Evolutionary conservation across 179 eudicot species (phyloP).

Genomic region (Spergularia azorica): DNA sequence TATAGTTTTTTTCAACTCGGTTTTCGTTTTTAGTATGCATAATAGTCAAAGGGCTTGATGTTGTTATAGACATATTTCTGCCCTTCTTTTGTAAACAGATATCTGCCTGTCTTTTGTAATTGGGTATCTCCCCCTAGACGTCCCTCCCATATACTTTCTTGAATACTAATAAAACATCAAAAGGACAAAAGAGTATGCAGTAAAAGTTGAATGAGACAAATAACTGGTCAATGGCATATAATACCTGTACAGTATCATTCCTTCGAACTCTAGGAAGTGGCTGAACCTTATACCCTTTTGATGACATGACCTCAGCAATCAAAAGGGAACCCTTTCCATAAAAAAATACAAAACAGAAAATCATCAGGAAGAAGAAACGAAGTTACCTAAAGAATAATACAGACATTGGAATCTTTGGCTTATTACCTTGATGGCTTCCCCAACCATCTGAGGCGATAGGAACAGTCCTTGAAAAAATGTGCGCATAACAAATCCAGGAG

Average conservation of each 20-base stretch:
- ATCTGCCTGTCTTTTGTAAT: too few relatives aligned
- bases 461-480: constrained; percentile 84
- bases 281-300: constrained; percentile 81
- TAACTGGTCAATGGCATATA: not conserved
- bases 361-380: constrained; percentile 3
- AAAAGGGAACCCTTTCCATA: constrained; percentile 66
- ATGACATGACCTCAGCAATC: constrained; percentile 96
- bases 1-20: too few relatives aligned
- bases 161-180: not conserved
- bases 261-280: constrained; percentile 79
- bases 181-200: not conserved
- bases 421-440: constrained; percentile 91
- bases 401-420: not conserved
- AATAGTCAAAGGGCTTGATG: too few relatives aligned
- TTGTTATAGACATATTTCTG: too few relatives aligned
- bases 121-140: too few relatives aligned
- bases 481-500: constrained; percentile 89
- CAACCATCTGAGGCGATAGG: constrained; percentile 98
- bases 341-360: not conserved
- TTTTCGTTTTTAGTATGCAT: too few relatives aligned
- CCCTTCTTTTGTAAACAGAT: too few relatives aligned
- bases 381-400: not conserved
- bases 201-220: not conserved
- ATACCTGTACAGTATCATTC: constrained; percentile 91
- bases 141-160: too few relatives aligned